Percentiles rank a stretch among this genome's conserved stretches.
Conservation (phyloP, 1,284 basidiomycete species). For the Tylopilus orsonianus region DNA sequence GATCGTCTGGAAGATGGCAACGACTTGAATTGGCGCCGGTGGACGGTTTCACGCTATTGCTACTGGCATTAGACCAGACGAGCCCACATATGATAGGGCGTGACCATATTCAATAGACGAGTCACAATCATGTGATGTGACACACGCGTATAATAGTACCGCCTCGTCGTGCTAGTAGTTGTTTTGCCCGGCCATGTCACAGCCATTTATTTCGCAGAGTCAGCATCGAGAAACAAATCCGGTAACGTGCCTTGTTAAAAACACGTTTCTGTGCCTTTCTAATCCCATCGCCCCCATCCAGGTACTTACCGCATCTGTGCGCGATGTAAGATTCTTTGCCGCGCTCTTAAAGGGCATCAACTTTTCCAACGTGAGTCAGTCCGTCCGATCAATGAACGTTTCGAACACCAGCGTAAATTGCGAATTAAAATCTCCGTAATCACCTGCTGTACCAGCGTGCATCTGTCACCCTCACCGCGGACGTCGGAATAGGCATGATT, state of each 20-base stretch:
- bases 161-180: neutral
- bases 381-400: neutral
- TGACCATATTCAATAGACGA: neutral
- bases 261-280: neutral
- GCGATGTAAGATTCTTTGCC: constrained; percentile 77
- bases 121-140: constrained; percentile 15
- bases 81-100: neutral
- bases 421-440: constrained; percentile 2
- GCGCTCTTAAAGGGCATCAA: constrained; percentile 76
- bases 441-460: constrained; percentile 55
- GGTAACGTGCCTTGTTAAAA: constrained; percentile 18
- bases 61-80: too few relatives aligned
- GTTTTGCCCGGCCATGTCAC: constrained; percentile 20
- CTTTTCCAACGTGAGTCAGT: constrained; percentile 63
- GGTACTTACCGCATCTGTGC: constrained; percentile 76
- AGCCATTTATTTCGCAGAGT: constrained; percentile 21
- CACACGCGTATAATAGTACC: constrained; percentile 1
- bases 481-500: constrained; percentile 76
- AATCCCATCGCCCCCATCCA: constrained; percentile 29
- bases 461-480: constrained; percentile 64
- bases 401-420: neutral
- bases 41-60: too few relatives aligned
- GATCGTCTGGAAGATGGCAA: neutral
- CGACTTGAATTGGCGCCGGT: too few relatives aligned
- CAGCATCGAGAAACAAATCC: constrained; percentile 23